Evolutionary conservation across 345 rosid species (phyloP).

Genomic region (Trapa incisa): DNA sequence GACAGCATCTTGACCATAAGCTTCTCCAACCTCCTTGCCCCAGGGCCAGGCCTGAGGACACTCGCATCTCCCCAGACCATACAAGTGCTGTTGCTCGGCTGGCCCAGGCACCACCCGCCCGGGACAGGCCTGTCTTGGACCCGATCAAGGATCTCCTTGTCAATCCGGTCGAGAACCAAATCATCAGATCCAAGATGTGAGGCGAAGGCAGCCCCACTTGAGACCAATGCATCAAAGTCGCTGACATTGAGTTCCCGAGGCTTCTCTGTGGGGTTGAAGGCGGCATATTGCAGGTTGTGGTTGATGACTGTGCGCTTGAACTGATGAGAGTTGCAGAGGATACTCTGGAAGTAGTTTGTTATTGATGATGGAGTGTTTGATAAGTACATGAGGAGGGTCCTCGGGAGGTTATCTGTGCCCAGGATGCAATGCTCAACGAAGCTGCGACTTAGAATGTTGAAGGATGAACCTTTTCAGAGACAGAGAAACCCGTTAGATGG

Average conservation of each 20-base stretch:
- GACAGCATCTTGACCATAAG: conserved; percentile 42
- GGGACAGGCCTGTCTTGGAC: conserved; percentile 42
- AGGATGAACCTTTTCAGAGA: conserved; percentile 54
- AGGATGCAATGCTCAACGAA: conserved; percentile 67
- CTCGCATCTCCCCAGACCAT: conserved; percentile 83
- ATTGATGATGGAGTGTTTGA: conserved; percentile 67
- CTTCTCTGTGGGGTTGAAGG: conserved; percentile 33
- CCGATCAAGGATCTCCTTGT: conserved; percentile 54
- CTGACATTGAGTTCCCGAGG: conserved; percentile 36
- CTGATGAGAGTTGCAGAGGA: conserved; percentile 59
- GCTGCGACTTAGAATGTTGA: conserved; percentile 55
- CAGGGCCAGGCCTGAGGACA: conserved; percentile 70
- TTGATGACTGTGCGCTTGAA: conserved; percentile 56
- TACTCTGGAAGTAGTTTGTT: conserved; percentile 65
- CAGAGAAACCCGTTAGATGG: conserved; percentile 2
- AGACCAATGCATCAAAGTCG: conserved; percentile 51
- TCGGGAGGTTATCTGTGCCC: conserved; percentile 84
- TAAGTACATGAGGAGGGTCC: conserved; percentile 83
- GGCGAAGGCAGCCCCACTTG: conserved; percentile 82
- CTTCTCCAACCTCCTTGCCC: conserved; percentile 63
- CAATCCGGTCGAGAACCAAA: conserved; percentile 59
- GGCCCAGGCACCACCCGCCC: conserved; percentile 96
- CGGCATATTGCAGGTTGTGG: conserved; percentile 48
- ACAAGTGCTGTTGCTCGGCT: conserved; percentile 37
- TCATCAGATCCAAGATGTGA: conserved; percentile 37